Evolutionary conservation across 2,329 filamentous ascomycete genomes (phyloP).

Genomic region (Claviceps sp.): DNA sequence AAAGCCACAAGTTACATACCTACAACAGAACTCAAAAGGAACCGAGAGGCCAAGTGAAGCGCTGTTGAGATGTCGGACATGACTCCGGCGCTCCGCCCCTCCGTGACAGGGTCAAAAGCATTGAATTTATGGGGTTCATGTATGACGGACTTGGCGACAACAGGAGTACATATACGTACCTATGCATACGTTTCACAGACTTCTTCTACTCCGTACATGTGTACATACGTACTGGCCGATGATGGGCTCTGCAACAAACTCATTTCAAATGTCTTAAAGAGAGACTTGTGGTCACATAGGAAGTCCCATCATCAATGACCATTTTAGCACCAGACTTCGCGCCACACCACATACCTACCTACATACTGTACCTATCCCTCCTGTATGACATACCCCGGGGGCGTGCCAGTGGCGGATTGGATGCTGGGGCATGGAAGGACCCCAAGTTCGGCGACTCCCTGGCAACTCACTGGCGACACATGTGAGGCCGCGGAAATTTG

Average conservation of each 20-base stretch:
- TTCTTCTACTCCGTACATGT: neutral
- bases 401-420: neutral
- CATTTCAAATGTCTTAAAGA: neutral
- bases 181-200: neutral
- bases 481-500: neutral
- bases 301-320: neutral
- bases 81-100: too few species aligned
- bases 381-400: too few species aligned
- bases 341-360: neutral
- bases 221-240: neutral
- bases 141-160: neutral
- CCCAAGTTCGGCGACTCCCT: neutral
- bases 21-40: neutral
- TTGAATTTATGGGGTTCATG: neutral
- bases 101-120: neutral
- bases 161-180: neutral
- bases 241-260: neutral
- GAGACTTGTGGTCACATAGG: neutral
- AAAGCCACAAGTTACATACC: neutral
- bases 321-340: neutral
- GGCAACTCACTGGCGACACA: neutral
- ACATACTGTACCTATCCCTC: neutral
- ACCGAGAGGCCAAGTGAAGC: neutral
- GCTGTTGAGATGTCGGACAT: neutral
- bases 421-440: neutral